Evolutionary conservation across 1,284 basidiomycete genomes (phyloP), one percentile per base, ranked within the genome.

Genomic region (Boletus sp.): DNA sequence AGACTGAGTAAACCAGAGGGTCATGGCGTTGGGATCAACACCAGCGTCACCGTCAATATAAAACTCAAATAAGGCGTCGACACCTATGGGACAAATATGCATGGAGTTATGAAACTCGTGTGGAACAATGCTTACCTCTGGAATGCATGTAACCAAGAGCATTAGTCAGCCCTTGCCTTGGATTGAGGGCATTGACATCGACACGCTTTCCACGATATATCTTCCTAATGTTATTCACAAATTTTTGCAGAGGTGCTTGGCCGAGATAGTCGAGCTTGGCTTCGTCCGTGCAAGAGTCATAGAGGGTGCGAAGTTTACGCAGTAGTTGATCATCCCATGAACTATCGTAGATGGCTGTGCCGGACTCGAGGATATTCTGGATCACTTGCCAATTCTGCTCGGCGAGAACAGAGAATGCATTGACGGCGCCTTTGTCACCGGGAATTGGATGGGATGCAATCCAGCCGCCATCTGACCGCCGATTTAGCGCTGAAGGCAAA

Each of bases 91-190:
- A 46, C 12, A 43, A 42, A 40, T 44, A n/a, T 47, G 25, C 16
- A 41, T 23, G 30, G 43, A 32, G 30, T 43, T 27, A 3, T 27
- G 26, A 16, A 36, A 27, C 38, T 5, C 17, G 4, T 14, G 8
- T 2, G 30, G 22, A 47, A 43, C 8, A 23, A 36, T 6, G 57
- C 72, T 55, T 60, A 82, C 91, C 89, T 70, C 82, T 77, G 20
- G 91, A 88, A 65, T 98, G 94, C 38, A 96, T 73, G 69, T 82
- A 97, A 5, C 90, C 83, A 30, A 98, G 68, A 1, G 91, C 84
- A 40, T 87, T 83, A 6, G 94, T 96, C 50, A 91, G 66, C 25
- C 82, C 72, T 45, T 69, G 57, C 25, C 63, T 75, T 9, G 69
- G 63, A 45, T 64, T 66, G 30, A 67, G 54, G 44, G 64, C 49